Conservation (phyloP, 305 asterid genomes). For the Fraxinus velutina region DNA sequence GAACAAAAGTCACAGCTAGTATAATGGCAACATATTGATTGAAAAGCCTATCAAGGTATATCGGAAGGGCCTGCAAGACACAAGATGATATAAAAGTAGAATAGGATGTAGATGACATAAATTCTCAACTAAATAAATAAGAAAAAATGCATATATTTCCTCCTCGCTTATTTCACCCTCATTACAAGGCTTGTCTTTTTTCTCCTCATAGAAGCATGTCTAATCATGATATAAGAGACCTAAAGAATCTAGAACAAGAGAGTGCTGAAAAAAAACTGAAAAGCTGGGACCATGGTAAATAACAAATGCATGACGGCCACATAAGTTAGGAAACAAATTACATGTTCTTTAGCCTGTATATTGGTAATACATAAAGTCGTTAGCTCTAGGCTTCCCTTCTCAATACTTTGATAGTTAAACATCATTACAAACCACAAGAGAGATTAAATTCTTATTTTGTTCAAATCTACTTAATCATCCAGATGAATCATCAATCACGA, state of each 20-base stretch:
- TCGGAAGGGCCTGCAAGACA: conserved; percentile 83
- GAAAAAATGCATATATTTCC: not conserved
- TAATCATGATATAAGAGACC: not conserved
- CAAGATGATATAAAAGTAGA: not conserved
- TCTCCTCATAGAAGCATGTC: not conserved
- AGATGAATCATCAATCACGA: not conserved
- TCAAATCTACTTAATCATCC: not conserved
- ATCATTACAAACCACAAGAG: not conserved
- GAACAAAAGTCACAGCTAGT: conserved; percentile 94
- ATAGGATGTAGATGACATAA: not conserved
- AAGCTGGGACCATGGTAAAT: not conserved
- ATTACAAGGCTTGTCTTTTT: not conserved
- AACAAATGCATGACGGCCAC: not conserved
- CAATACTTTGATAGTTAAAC: not conserved
- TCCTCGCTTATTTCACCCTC: not conserved
- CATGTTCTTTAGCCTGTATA: not conserved
- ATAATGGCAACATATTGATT: conserved; percentile 89
- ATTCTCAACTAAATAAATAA: not conserved
- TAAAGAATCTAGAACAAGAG: not conserved
- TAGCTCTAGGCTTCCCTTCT: not conserved
- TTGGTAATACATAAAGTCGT: not conserved
- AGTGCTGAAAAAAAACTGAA: not conserved
- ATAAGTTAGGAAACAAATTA: not conserved
- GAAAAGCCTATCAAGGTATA: conserved; percentile 83
- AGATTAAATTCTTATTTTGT: not conserved